phyloP scores from a whole-genome alignment of 768 basidiomycete species.

The Termitomyces sp. region DNA sequence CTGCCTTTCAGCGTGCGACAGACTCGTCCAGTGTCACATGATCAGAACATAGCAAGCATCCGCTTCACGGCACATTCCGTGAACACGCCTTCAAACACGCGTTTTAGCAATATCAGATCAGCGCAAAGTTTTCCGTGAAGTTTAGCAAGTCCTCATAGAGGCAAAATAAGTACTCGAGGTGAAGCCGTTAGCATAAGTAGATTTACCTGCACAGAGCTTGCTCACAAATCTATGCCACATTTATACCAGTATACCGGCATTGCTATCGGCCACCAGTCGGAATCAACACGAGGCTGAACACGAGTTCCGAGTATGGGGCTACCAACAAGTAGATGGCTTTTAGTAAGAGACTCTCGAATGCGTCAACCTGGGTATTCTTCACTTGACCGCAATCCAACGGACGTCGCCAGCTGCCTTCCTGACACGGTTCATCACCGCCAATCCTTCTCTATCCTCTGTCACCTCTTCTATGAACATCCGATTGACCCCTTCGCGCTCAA shows the following conservation, averaged over 20 bases:
- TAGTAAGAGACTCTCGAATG: background rate
- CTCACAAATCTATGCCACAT: background rate
- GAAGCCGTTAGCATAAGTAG: background rate
- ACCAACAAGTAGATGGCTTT: too few species aligned
- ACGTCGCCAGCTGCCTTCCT: slow-evolving; percentile 78
- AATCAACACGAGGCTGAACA: slow-evolving; percentile 2
- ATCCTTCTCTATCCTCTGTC: slow-evolving; percentile 71
- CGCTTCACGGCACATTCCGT: slow-evolving; percentile 18
- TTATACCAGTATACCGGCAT: background rate
- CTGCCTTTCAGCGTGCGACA: slow-evolving; percentile 16
- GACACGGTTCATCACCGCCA: slow-evolving; percentile 94
- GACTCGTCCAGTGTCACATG: slow-evolving; percentile 16
- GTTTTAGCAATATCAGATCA: background rate
- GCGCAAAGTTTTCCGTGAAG: background rate
- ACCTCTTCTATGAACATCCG: slow-evolving; percentile 84
- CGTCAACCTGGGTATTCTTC: background rate
- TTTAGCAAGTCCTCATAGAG: background rate
- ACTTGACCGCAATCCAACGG: slow-evolving; percentile 24
- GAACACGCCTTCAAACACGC: slow-evolving; percentile 18
- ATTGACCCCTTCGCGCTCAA: slow-evolving; percentile 75
- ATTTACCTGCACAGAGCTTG: background rate
- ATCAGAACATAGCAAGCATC: slow-evolving; percentile 19
- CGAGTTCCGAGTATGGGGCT: background rate
- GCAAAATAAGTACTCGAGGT: background rate
- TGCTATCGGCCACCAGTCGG: background rate